Percentiles rank a stretch among this genome's conserved stretches.
phyloP scores from a whole-genome alignment of 176 grass and related monocot genomes.

The Oryza australiensis region DNA sequence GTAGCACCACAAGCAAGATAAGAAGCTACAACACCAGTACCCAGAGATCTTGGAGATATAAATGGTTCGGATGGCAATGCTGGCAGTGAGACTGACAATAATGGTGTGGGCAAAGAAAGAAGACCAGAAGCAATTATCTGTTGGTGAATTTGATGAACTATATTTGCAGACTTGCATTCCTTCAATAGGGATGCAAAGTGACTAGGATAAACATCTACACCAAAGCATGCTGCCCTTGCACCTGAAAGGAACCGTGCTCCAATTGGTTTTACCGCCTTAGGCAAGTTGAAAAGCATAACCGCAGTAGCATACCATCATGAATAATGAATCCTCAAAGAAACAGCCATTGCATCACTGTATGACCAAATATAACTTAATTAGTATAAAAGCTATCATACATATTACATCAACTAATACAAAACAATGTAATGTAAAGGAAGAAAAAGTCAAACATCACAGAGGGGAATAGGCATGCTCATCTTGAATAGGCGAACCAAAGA shows the following conservation, averaged over 20 bases:
- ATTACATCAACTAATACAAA: neutral
- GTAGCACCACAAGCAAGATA: slow-evolving; percentile 44
- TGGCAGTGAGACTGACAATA: slow-evolving; percentile 36
- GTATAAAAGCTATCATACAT: slow-evolving; percentile 16
- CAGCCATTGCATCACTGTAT: slow-evolving; percentile 40
- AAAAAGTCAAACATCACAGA: neutral
- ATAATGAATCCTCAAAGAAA: neutral
- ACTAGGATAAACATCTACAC: slow-evolving; percentile 17
- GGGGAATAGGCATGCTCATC: neutral
- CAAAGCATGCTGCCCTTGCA: slow-evolving; percentile 34
- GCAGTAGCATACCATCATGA: slow-evolving; percentile 1
- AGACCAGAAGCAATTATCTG: slow-evolving; percentile 45
- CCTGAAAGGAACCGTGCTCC: slow-evolving; percentile 24
- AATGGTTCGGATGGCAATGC: slow-evolving; percentile 34
- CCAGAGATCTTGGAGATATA: slow-evolving; percentile 47
- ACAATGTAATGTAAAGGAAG: neutral
- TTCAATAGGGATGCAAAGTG: slow-evolving; percentile 47
- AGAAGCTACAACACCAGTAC: slow-evolving; percentile 40
- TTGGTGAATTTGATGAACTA: slow-evolving; percentile 55
- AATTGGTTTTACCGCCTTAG: slow-evolving; percentile 18
- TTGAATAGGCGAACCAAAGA: too few relatives aligned
- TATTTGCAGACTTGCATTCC: slow-evolving; percentile 42
- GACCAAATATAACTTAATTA: neutral
- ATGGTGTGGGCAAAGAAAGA: slow-evolving; percentile 36
- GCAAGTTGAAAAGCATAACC: slow-evolving; percentile 38